Base-by-base conservation (phyloP, 352 stramenopile species). In the Globisporangium barbulae region DNA sequence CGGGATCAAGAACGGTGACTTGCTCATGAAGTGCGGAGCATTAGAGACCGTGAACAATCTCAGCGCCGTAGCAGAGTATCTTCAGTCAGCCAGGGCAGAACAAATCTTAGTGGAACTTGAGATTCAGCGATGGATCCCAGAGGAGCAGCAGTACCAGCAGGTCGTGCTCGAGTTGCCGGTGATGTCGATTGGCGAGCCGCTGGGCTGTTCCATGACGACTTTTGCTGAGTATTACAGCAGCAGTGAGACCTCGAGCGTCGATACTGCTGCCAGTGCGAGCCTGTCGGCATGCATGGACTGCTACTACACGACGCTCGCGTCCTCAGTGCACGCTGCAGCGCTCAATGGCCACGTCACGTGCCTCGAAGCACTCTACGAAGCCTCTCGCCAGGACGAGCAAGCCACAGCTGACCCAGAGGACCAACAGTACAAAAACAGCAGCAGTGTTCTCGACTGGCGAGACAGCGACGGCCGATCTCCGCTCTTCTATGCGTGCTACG, bases 401-500 rank as follows among this genome's bases (percentile, higher is more conserved):
- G 59, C 37, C 17, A 39, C 8, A 9, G 30, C n/a, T 15, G 19
- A 59, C 33, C 19, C 53, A 48, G 53, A 48, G 2, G 53, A 33
- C 3, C 31, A 42, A 63, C 35, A 41, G 35, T 15, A 15, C 35
- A 66, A 6, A n/a, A 68, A 5, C n/a, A 71, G 5, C 12, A 54
- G 61, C 30, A 70, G 76, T 5, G 70, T 79, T 19, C 63, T 89
- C 25, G 76, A 88, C 55, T 85, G 75, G 76, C 64, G 75, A 49
- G 79, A 88, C 66, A 75, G 83, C 48, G 78, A 89, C 54, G 83
- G 84, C 3, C 78, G 81, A 0, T 87, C 81, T 0, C 80, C 84
- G 6, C 53, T 93, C 5, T 93, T 90, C 66, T 93, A 90, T 59
- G 81, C 84, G 4, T 89, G 81, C 44, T 91, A 88, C 54, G 72